Base-by-base conservation (phyloP, 2,329 filamentous ascomycete genomes). In the Cladosporium halotolerans region DNA sequence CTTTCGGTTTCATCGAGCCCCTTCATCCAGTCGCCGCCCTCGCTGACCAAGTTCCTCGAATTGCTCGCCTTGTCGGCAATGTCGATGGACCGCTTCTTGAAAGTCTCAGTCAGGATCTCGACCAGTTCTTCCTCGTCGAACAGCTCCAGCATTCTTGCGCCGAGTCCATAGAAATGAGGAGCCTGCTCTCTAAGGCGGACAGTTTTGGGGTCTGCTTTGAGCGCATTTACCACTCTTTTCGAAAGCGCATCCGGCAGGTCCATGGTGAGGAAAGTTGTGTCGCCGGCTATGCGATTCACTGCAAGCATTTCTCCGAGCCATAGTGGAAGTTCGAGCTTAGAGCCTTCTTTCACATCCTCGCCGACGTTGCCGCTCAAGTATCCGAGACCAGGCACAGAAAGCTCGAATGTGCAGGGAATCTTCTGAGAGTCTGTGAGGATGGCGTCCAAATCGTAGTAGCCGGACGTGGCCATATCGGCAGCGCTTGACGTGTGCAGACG, bases 291-390 rank as follows among this genome's bases (percentile, higher is more conserved):
- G 23, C 73, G 70, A 34, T 73, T 66, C 6, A 95, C 80, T 31
- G 89, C 88, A 49, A 99, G 86, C 81, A 96, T 92, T 70, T 96
- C 89, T 61, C 87, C 90, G 10, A 99, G 83, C 93, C 93, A 99
- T 60, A 97, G 79, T 2, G 93, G 93, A 1, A 97, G 83, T 57
- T 86, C 81, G 44, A 97, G 78, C 41, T 85, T 83, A 1, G 89
- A 92, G 56, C 88, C 88, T 52, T 84, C 73, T 69, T 92, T 93
- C 63, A 97, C 84, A 63, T 80, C 78, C 60, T 78, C 78, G 43
- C 78, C 80, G 19, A 87, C 80, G 65, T 89, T 92, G 65, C 90
- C 90, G 72, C 95, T 90, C 55, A 99, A 79, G 69, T 95, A 89
- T 61, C 91, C 91, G 43, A 97, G 81, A 53, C 88, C 84, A 16